Conservation (phyloP, 2,329 filamentous ascomycete genomes). For the Aureobasidium sp. region DNA sequence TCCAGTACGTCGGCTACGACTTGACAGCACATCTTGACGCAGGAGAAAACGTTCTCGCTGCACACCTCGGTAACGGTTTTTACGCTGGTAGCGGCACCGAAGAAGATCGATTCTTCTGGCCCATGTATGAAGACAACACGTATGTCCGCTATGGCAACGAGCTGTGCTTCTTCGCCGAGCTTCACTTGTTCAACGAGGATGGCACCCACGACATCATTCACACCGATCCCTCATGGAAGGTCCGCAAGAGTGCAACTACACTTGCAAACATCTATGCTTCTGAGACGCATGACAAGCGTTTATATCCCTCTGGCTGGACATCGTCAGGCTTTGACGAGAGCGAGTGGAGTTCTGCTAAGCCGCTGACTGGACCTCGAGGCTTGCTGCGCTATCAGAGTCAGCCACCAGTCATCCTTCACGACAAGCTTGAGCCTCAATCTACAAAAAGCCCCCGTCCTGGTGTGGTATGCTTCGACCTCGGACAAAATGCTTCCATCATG, state of each 20-base stretch:
- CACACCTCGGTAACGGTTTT: constrained; percentile 40
- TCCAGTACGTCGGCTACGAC: constrained; percentile 41
- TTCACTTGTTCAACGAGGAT: constrained; percentile 34
- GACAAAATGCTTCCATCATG: constrained; percentile 31
- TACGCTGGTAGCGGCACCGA: constrained; percentile 36
- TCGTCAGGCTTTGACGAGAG: constrained; percentile 25
- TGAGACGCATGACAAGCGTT: constrained; percentile 33
- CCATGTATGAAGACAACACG: constrained; percentile 38
- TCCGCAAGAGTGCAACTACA: constrained; percentile 34
- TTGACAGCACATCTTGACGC: constrained; percentile 29
- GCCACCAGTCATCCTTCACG: constrained; percentile 33
- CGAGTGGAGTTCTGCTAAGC: constrained; percentile 31
- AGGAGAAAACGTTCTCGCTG: constrained; percentile 33
- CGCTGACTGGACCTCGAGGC: constrained; percentile 35
- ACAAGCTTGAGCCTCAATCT: constrained; percentile 29
- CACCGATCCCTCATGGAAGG: constrained; percentile 34
- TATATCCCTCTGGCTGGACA: constrained; percentile 33
- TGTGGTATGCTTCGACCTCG: constrained; percentile 28
- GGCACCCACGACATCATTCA: constrained; percentile 32
- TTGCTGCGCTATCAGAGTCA: constrained; percentile 36
- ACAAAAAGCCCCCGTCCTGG: constrained; percentile 22
- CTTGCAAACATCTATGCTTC: constrained; percentile 38
- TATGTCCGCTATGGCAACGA: constrained; percentile 36
- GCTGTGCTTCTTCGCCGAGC: constrained; percentile 36
- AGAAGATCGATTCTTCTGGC: constrained; percentile 39